phyloP scores from a whole-genome alignment of 306 rosid species.

The Trifolium fragiferum region DNA sequence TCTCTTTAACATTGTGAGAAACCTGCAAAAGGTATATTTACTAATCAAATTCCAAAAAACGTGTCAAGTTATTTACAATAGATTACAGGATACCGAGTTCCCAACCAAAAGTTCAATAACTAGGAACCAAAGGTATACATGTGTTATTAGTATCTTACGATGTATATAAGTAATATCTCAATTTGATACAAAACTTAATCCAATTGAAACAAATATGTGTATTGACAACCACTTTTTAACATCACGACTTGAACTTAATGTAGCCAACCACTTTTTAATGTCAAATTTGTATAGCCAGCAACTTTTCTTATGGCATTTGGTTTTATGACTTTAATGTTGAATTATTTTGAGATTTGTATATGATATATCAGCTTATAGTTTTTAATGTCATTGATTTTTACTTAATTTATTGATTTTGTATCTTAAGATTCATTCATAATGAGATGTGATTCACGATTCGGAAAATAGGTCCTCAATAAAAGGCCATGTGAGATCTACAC shows the following conservation, averaged over 20 bases:
- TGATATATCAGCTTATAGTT: neutral
- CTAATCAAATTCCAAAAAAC: constrained; percentile 28
- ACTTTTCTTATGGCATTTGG: neutral
- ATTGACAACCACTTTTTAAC: neutral
- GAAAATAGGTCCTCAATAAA: neutral
- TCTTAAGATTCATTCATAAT: neutral
- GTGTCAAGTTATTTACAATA: constrained; percentile 31
- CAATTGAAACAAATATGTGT: neutral
- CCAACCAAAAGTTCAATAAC: constrained; percentile 24
- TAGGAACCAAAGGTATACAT: neutral
- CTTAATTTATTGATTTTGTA: neutral
- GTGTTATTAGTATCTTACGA: neutral
- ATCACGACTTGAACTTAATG: neutral
- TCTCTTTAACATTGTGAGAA: constrained; percentile 82
- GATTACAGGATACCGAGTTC: constrained; percentile 5
- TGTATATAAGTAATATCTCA: neutral
- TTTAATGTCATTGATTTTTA: neutral
- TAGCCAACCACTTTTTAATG: neutral
- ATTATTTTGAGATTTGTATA: neutral
- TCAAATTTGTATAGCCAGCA: neutral
- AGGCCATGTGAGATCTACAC: constrained; percentile 5
- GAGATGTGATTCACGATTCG: neutral
- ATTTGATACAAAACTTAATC: neutral
- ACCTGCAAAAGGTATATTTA: constrained; percentile 55
- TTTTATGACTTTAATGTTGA: neutral